Base-by-base conservation (phyloP, 257 asterid species). In the Phtheirospermum japonicum region DNA sequence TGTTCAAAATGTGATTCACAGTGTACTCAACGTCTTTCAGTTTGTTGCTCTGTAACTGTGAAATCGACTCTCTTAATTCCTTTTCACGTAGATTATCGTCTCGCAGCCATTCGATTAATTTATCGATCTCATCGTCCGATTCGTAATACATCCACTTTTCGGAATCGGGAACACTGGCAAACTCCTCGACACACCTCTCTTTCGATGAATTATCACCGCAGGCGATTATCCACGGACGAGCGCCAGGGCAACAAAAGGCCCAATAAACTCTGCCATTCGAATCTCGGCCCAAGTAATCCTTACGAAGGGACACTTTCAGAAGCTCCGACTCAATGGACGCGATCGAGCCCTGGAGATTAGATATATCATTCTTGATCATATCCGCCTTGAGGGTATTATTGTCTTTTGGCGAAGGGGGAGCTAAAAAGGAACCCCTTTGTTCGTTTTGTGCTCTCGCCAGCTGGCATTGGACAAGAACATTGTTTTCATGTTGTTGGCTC, bases 201-300 rank as follows among this genome's bases (percentile, higher is more conserved):
- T 75, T 78, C 49, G 81, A 66, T 51, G 76, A 62, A 72, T 61
- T 61, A 73, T 71, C 75, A 54, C 82, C 84, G 30, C 86, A 80
- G 49, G 86, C 89, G 65, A 89, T 54, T 67, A 92, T 71, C 83
- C 84, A 72, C 17, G 95, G 90, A 52, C 75, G 73, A 67, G 86
- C 76, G 48, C 78, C 78, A 10, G 80, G 81, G 67, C 73, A 76
- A 67, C 73, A 73, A 52, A 75, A 85, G 36, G 59, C 80, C 99
- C 96, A 92, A 76, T 89, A 92, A 69, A 65, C 74, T 75, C 97
- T 80, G 51, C 99, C 99, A 50, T 75, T 81, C 43, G 91, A 75
- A 78, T 92, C 99, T 70, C 95, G 78, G 59, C 99, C 99, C 84
- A 92, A 66, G 70, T 67, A 80, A 68, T 87, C 94, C 80, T 83